Evolutionary conservation across 2,329 filamentous ascomycete species (phyloP), one percentile per base, ranked within the genome.

Genomic region (Lachnellula arida): DNA sequence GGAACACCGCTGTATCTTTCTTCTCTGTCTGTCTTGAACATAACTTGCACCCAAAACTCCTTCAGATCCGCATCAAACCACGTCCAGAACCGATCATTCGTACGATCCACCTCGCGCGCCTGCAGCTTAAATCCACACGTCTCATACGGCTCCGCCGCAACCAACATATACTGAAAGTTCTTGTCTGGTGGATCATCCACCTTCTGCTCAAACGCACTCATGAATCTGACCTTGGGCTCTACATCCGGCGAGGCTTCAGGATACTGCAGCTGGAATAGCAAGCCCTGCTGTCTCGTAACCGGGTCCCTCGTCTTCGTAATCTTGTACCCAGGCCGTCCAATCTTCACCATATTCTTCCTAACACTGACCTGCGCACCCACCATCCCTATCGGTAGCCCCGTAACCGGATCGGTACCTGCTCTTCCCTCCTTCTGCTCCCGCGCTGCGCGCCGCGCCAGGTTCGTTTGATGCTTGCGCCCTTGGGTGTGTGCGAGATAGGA

Each of bases 401-500:
- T 88, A 52, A 87, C 77, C 19, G 84, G 82, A 68, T 88, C 85
- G 60, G 85, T 81, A 63, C 78, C 78, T 32, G 73, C 76, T 58
- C 87, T 87, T 50, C 91, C 91, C 67, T 97, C 89, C 71, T 92
- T 91, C 71, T 95, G 88, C 74, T 99, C 94, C 68, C 92, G 87
- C n/a, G 94, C 94, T 7, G 93, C 94, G 68, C 94, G 90, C 9
- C 94, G 87, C 28, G 94, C 94, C 51, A 99, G 85, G 75, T 99
- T 99, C 58, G 94, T 97, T 77, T 99, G 94, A 76, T 99, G 94
- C 77, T 99, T 99, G 71, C 94, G 91, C 56, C 94, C 94, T 75
- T 99, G 94, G 3, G 94, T 99, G 76, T 99, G 94, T 1, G 94
- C 94, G 64, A 99, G 91, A 75, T 99, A 99, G 48, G 92, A 97